Evolutionary conservation across 2,329 filamentous ascomycete genomes (phyloP).

Genomic region (Fusarium palustre): DNA sequence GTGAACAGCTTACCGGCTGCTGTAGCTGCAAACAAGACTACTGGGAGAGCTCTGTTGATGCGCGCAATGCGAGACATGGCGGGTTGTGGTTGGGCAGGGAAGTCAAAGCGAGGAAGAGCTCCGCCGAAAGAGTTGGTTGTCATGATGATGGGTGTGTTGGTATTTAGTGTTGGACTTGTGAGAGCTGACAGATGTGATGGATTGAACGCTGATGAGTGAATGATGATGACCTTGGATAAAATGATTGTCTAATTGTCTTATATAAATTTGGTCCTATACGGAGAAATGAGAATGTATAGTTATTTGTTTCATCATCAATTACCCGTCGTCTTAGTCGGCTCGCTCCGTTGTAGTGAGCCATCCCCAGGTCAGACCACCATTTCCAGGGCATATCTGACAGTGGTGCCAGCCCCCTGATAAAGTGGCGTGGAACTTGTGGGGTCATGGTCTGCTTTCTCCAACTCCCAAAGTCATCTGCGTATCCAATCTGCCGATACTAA

Average conservation of each 20-base stretch:
- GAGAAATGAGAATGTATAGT: neutral
- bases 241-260: constrained; percentile 26
- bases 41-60: constrained; percentile 27
- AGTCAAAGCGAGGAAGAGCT: constrained; percentile 41
- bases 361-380: constrained; percentile 24
- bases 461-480: neutral
- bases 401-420: constrained; percentile 4
- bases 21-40: constrained; percentile 23
- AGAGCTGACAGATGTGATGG: neutral
- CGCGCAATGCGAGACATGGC: constrained; percentile 35
- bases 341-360: neutral
- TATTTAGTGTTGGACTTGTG: neutral
- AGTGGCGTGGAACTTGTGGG: constrained; percentile 31
- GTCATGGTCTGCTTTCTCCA: constrained; percentile 3
- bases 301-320: constrained; percentile 5
- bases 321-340: neutral
- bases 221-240: neutral
- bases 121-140: constrained; percentile 42
- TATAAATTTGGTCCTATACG: constrained; percentile 4
- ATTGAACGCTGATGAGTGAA: constrained; percentile 5
- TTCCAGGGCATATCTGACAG: constrained; percentile 3
- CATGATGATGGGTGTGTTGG: constrained; percentile 19
- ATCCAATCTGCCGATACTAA: constrained; percentile 2
- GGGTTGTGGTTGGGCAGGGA: constrained; percentile 21
- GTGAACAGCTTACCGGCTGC: constrained; percentile 11